Conservation (phyloP, 345 rosid genomes). For the Nasturtium officinale region DNA sequence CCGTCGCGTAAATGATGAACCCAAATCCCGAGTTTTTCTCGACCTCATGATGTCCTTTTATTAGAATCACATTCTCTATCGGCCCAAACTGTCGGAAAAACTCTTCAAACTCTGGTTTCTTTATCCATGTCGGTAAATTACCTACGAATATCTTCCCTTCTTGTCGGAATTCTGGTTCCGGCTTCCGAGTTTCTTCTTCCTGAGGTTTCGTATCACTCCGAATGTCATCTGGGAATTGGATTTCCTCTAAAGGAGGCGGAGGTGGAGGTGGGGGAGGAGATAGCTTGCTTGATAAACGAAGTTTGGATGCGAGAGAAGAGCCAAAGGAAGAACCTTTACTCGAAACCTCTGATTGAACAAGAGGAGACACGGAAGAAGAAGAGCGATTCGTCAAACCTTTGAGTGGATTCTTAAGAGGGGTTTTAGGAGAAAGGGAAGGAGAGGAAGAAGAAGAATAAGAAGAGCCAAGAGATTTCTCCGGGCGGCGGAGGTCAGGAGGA, state of each 20-base stretch:
- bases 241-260: constrained; percentile 31
- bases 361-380: constrained; percentile 26
- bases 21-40: constrained; percentile 89
- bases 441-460: constrained; percentile 20
- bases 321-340: constrained; percentile 39
- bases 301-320: constrained; percentile 59
- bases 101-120: constrained; percentile 66
- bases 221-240: constrained; percentile 13
- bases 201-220: constrained; percentile 9
- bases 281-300: constrained; percentile 78
- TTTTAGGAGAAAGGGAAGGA: constrained; percentile 34
- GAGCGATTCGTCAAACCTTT: constrained; percentile 45
- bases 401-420: constrained; percentile 61
- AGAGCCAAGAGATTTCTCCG: constrained; percentile 46
- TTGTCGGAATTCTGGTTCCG: constrained; percentile 58
- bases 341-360: constrained; percentile 23
- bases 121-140: constrained; percentile 84
- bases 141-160: constrained; percentile 87
- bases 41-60: constrained; percentile 63
- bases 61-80: constrained; percentile 63
- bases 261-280: constrained; percentile 63
- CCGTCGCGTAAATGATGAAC: constrained; percentile 69
- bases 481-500: constrained; percentile 66
- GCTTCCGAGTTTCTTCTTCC: constrained; percentile 30
- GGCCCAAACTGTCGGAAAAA: constrained; percentile 91